These are phyloP conservation scores for Posidonia oceanica DNA, from an alignment of 116 monocot species.

Conservation along the genomic window DNA sequence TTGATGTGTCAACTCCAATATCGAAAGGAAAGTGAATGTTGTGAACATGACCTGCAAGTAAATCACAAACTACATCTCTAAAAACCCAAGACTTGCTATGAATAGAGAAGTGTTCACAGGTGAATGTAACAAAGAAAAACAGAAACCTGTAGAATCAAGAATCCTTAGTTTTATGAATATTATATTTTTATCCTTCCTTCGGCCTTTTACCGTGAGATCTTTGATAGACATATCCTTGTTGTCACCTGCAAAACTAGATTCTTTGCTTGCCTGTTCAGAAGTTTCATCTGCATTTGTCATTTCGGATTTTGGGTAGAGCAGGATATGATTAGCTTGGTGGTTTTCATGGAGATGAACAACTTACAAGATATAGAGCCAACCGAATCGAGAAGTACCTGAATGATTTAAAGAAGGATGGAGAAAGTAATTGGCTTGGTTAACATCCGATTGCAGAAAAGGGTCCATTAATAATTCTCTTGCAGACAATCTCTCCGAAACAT, in stretches of 20 bases:
- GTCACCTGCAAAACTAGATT: not conserved
- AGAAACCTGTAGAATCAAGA: conserved; percentile 59
- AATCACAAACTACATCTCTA: not conserved
- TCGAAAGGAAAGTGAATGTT: conserved; percentile 81
- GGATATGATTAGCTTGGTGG: too few relatives aligned
- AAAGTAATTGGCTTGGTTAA: not conserved
- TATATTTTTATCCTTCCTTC: conserved; percentile 47
- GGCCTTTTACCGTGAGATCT: conserved; percentile 56
- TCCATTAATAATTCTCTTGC: conserved; percentile 51
- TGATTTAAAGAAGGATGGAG: not conserved
- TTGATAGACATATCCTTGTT: not conserved
- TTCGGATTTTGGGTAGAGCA: too few relatives aligned
- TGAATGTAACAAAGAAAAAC: not conserved
- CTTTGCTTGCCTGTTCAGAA: not conserved
- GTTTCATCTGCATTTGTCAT: not conserved
- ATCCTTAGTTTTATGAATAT: conserved; percentile 61
- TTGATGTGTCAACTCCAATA: conserved; percentile 59
- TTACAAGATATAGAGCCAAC: too few relatives aligned
- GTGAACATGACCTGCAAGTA: conserved; percentile 34
- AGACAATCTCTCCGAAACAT: conserved; percentile 44
- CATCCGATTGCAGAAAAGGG: conserved; percentile 48
- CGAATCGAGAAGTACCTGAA: too few relatives aligned
- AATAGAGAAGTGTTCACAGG: not conserved
- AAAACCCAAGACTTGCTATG: not conserved
- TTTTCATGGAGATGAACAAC: too few relatives aligned